A percentile compares a stretch with the other conserved stretches of the same genome.
Evolutionary conservation across 768 basidiomycete species (phyloP).

Genomic region (Kwoniella europaea): DNA sequence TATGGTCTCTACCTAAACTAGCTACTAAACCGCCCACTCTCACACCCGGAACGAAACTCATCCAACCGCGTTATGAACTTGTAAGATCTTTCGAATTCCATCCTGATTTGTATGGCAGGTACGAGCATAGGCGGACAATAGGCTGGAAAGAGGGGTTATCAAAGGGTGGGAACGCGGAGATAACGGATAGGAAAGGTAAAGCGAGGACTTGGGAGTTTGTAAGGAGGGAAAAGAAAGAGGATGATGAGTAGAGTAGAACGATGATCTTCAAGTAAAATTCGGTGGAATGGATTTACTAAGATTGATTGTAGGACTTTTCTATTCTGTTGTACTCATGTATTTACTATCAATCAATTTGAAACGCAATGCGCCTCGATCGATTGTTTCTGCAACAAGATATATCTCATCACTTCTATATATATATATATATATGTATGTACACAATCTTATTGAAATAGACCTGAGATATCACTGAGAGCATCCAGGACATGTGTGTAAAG

Average conservation of each 20-base stretch:
- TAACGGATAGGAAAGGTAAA: slow-evolving; percentile 62
- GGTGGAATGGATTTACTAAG: too few relatives aligned
- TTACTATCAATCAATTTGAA: too few relatives aligned
- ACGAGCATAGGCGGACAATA: slow-evolving; percentile 93
- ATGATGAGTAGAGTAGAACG: slow-evolving; percentile 9
- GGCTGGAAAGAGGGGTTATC: slow-evolving; percentile 72
- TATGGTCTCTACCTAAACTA: slow-evolving; percentile 67
- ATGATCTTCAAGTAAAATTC: neutral
- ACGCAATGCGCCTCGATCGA: too few relatives aligned
- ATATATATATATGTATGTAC: too few relatives aligned
- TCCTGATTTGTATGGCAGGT: slow-evolving; percentile 74
- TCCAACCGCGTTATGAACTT: slow-evolving; percentile 71
- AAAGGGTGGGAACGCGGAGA: slow-evolving; percentile 70
- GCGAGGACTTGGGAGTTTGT: slow-evolving; percentile 91
- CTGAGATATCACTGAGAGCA: slow-evolving; percentile 53
- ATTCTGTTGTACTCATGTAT: too few relatives aligned
- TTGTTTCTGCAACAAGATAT: too few relatives aligned
- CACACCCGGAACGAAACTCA: slow-evolving; percentile 38
- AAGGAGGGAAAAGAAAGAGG: slow-evolving; percentile 39
- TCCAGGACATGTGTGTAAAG: slow-evolving; percentile 87
- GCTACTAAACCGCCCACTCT: slow-evolving; percentile 66
- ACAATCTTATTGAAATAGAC: neutral
- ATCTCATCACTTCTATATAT: too few relatives aligned
- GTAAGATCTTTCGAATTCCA: slow-evolving; percentile 81
- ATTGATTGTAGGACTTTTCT: too few relatives aligned